These are phyloP conservation scores for Aegilops tauschii DNA, from an alignment of 176 grass and related monocot species.

Conservation along the genomic window DNA sequence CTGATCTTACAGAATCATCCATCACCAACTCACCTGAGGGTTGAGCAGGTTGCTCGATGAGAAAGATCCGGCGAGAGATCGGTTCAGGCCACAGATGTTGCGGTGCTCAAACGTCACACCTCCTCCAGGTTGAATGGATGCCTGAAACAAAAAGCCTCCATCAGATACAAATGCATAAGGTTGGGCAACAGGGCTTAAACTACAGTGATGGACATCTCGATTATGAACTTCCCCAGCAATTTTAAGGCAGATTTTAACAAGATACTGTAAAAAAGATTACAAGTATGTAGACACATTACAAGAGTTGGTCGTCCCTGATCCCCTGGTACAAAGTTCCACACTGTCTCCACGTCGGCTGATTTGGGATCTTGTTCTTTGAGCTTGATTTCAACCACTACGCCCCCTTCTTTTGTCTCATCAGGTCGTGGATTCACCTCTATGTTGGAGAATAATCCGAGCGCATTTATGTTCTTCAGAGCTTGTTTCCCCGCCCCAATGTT, in stretches of 20 bases:
- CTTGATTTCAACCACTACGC: conserved; percentile 90
- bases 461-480: conserved; percentile 87
- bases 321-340: conserved; percentile 84
- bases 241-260: not conserved
- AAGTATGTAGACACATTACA: conserved; percentile 43
- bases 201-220: not conserved
- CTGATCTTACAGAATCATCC: not conserved
- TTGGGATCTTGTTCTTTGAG: conserved; percentile 88
- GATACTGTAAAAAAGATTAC: not conserved
- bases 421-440: conserved; percentile 87
- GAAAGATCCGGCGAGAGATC: conserved; percentile 80
- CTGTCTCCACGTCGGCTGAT: conserved; percentile 83
- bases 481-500: conserved; percentile 92
- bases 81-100: conserved; percentile 87
- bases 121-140: conserved; percentile 97
- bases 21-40: conserved; percentile 65
- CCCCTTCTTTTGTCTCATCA: conserved; percentile 93
- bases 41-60: conserved; percentile 92
- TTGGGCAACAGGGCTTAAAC: not conserved
- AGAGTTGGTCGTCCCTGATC: conserved; percentile 75
- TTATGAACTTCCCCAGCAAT: not conserved
- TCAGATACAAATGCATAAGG: conserved; percentile 13
- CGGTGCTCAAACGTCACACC: conserved; percentile 88
- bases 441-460: conserved; percentile 85
- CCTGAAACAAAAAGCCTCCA: conserved; percentile 41